Base-by-base conservation (phyloP, 768 basidiomycete species). In the Lactifluus echinatus region DNA sequence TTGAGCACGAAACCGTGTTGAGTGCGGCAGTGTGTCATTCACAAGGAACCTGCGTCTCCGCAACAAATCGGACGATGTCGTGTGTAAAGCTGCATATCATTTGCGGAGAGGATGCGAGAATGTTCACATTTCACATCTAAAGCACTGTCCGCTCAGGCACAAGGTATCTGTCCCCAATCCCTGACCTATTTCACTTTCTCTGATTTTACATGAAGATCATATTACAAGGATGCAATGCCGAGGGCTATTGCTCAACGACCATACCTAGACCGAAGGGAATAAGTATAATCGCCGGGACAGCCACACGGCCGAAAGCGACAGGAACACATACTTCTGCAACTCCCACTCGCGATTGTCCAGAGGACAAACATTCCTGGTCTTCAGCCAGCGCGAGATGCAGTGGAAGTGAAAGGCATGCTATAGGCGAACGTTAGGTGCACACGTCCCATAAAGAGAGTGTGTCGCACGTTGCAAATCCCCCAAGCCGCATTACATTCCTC, bases 361-460 rank as follows among this genome's bases (percentile, higher is more conserved):
- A 4, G 93, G 93, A 70, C 93, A 95, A 29, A 94, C 93, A 66
- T 95, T 93, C 63, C 93, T 79, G 21, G 96, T 98, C 79, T 98
- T 99, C 61, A 99, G 79, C 96, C 96, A 99, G 44, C 96, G 84
- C 8, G 94, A 95, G 70, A 99, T 99, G 72, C 95, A 99, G 71
- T 98, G 95, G 75, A 98, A 99, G 75, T 99, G 95, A 79, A 99
- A 99, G 4, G 95, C 95, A 69, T 99, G 95, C 93, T 94, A 63
- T 29, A 24, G 39, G 14, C 10, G 8, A 34, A 24, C n/a, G 12
- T 53, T 29, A 46, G 52, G 47, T 45, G 33, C 15, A 33, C 8
- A 43, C 5, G 6, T 15, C 12, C 29, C 21, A 23, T 29, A 24
- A 53, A 17, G 29, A 23, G 31, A 14, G 42, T 55, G 46, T 31